Percentiles rank a stretch among this genome's conserved stretches.
Evolutionary conservation across 495 filamentous ascomycete genomes (phyloP).

Genomic region (Penicillium psychrofluorescens): DNA sequence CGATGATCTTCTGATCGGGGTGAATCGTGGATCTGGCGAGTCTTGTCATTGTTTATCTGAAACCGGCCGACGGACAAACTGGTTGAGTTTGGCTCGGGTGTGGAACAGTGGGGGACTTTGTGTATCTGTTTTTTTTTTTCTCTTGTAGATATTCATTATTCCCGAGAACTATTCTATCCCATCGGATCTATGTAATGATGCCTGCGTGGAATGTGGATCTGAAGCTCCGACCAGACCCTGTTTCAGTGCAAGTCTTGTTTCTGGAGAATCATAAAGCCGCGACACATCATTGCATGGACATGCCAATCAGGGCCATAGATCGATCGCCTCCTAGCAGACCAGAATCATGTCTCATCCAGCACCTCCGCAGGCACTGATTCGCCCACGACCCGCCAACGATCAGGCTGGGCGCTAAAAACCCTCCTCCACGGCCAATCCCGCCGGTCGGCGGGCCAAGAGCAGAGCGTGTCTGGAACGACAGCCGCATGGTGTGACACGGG

Average conservation of each 20-base stretch:
- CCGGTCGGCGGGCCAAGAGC: constrained; percentile 3
- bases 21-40: no score
- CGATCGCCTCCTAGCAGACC: no score
- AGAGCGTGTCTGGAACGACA: neutral
- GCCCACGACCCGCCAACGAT: constrained; percentile 6
- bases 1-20: no score
- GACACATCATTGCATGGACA: constrained; percentile 1
- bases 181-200: no score
- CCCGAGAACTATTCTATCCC: no score
- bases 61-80: neutral
- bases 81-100: no score
- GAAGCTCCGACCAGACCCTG: no score
- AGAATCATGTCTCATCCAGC: no score
- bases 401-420: constrained; percentile 10
- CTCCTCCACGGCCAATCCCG: constrained; percentile 6
- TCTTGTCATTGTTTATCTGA: neutral
- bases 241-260: no score
- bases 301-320: constrained; percentile 2
- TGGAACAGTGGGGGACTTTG: neutral
- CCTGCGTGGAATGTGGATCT: no score
- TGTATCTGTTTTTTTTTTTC: neutral
- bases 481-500: constrained; percentile 9
- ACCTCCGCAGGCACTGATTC: constrained; percentile 4
- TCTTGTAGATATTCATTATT: no score
- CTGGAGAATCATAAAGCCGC: no score